A percentile compares a stretch with the other conserved stretches of the same genome.
phyloP scores from a whole-genome alignment of 495 filamentous ascomycete species.

The Aspergillus coremiiformis region DNA sequence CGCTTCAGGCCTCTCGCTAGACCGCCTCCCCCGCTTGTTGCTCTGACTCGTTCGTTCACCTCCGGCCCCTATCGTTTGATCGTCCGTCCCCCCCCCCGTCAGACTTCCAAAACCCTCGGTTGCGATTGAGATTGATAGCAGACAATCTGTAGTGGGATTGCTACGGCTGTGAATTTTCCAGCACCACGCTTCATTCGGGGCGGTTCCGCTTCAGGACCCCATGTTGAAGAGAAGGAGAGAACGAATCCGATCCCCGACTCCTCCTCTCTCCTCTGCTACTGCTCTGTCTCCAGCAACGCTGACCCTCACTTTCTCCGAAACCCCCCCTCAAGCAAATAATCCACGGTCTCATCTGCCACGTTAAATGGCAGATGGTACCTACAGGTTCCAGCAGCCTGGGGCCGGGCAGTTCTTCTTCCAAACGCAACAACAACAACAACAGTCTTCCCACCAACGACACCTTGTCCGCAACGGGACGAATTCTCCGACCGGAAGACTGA shows the following conservation, averaged over 20 bases:
- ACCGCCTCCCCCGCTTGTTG: slow-evolving; percentile 12
- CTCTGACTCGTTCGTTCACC: slow-evolving; percentile 31
- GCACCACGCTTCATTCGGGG: slow-evolving; percentile 16
- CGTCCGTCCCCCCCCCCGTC: slow-evolving; percentile 9
- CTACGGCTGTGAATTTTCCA: slow-evolving; percentile 8
- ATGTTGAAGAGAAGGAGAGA: slow-evolving; percentile 50
- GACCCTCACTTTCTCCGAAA: slow-evolving; percentile 18
- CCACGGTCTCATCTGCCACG: slow-evolving; percentile 40
- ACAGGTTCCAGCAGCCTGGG: slow-evolving; percentile 67
- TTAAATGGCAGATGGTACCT: slow-evolving; percentile 82
- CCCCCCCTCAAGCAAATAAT: slow-evolving; percentile 24
- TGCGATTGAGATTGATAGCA: slow-evolving; percentile 5
- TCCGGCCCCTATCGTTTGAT: slow-evolving; percentile 24
- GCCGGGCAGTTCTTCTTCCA: slow-evolving; percentile 57
- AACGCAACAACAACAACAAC: slow-evolving; percentile 42
- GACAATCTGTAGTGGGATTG: slow-evolving; percentile 8
- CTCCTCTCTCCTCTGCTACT: slow-evolving; percentile 26
- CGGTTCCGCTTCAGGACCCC: slow-evolving; percentile 35
- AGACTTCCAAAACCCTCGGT: neutral
- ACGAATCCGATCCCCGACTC: slow-evolving; percentile 37
- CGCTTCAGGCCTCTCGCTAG: slow-evolving; percentile 9
- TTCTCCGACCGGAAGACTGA: slow-evolving; percentile 38
- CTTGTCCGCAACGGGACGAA: slow-evolving; percentile 50
- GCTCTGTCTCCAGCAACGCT: slow-evolving; percentile 15
- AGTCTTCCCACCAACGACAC: slow-evolving; percentile 41